Percentiles rank a stretch among this genome's conserved stretches.
phyloP scores from a whole-genome alignment of 140 eudicot genomes.

The Ambrosia hybrid region DNA sequence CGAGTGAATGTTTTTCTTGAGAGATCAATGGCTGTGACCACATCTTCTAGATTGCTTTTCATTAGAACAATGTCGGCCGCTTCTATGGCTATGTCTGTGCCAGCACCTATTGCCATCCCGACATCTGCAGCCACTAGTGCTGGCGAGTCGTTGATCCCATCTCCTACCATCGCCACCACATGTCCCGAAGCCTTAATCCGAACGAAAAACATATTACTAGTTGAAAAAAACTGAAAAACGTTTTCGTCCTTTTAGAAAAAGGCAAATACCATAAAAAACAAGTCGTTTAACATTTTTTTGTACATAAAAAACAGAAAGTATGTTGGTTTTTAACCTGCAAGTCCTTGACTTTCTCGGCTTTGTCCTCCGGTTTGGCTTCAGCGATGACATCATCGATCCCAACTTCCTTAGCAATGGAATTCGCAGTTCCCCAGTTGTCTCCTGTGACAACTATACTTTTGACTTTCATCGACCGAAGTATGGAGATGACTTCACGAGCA shows the following conservation, averaged over 20 bases:
- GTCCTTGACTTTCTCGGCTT: slow-evolving; percentile 86
- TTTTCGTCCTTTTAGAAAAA: not conserved
- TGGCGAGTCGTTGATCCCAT: slow-evolving; percentile 95
- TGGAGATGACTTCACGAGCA: slow-evolving; percentile 77
- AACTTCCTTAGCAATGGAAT: slow-evolving; percentile 79
- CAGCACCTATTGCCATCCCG: slow-evolving; percentile 97
- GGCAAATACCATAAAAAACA: too few species aligned
- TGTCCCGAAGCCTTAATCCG: slow-evolving; percentile 56
- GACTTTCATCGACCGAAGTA: slow-evolving; percentile 89
- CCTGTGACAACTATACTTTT: slow-evolving; percentile 77
- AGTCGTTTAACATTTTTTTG: too few species aligned
- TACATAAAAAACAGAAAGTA: too few species aligned
- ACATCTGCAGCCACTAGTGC: slow-evolving; percentile 97
- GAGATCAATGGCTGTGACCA: slow-evolving; percentile 94
- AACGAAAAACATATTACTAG: not conserved
- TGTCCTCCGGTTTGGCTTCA: slow-evolving; percentile 84
- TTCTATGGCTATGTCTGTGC: slow-evolving; percentile 96
- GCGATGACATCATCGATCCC: slow-evolving; percentile 73
- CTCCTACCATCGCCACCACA: slow-evolving; percentile 96
- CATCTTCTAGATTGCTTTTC: slow-evolving; percentile 92
- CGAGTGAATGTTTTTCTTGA: slow-evolving; percentile 81
- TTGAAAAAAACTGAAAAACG: too few species aligned
- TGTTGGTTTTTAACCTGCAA: slow-evolving; percentile 56
- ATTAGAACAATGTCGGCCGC: slow-evolving; percentile 95
- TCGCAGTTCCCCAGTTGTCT: slow-evolving; percentile 95